These are phyloP conservation scores for Zangia roseola DNA, from an alignment of 768 basidiomycete species.

Conservation along the genomic window DNA sequence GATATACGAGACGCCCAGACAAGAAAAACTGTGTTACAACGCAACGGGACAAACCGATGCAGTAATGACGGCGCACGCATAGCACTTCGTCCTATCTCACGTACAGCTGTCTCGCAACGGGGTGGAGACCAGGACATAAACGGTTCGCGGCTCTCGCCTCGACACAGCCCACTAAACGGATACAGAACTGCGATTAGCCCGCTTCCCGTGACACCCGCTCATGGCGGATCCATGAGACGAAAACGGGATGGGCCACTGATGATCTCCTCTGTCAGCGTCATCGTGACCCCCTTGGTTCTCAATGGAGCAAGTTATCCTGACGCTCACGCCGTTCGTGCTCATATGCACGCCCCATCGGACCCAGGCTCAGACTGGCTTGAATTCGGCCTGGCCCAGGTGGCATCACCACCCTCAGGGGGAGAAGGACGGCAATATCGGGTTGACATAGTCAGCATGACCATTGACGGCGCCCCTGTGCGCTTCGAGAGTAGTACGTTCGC, in stretches of 20 bases:
- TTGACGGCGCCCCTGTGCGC: slow-evolving; percentile 64
- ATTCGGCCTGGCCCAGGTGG: slow-evolving; percentile 62
- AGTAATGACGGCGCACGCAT: slow-evolving; percentile 62
- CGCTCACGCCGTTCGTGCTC: slow-evolving; percentile 60
- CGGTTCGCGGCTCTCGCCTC: slow-evolving; percentile 17
- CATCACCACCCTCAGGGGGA: slow-evolving; percentile 16
- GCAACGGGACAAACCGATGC: slow-evolving; percentile 57
- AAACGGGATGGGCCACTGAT: slow-evolving; percentile 56
- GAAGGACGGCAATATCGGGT: slow-evolving; percentile 40
- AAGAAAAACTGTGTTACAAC: slow-evolving; percentile 62
- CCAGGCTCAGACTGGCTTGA: slow-evolving; percentile 72
- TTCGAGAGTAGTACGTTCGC: slow-evolving; percentile 50
- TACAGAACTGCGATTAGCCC: slow-evolving; percentile 14
- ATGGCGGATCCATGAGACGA: slow-evolving; percentile 35
- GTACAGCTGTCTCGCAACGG: slow-evolving; percentile 20
- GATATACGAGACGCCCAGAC: slow-evolving; percentile 59
- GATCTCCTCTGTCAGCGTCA: slow-evolving; percentile 57
- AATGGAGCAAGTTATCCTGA: slow-evolving; percentile 30
- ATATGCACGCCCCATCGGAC: slow-evolving; percentile 54
- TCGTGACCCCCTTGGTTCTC: slow-evolving; percentile 50
- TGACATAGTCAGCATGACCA: slow-evolving; percentile 51
- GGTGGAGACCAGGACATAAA: slow-evolving; percentile 22
- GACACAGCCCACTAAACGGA: slow-evolving; percentile 20
- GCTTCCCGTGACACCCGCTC: slow-evolving; percentile 13
- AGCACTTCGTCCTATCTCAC: slow-evolving; percentile 43